phyloP scores from a whole-genome alignment of 2,329 filamentous ascomycete genomes.

The Monilinia fructicola region DNA sequence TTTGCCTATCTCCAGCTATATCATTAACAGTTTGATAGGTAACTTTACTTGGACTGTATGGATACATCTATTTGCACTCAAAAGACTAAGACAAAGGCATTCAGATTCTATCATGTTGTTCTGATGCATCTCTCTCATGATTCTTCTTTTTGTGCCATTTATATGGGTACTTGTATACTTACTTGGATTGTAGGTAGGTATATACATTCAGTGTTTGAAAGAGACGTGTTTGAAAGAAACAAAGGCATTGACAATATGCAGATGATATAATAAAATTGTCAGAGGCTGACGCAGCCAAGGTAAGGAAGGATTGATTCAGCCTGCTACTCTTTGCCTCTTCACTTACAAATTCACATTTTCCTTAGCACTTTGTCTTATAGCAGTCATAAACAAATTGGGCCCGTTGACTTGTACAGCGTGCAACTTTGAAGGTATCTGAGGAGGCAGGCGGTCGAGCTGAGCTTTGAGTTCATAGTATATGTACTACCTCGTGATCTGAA shows the following conservation, averaged over 20 bases:
- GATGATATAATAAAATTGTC: background rate
- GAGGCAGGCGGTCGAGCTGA: background rate
- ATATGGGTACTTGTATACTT: background rate
- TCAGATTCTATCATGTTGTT: no score
- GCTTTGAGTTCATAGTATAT: background rate
- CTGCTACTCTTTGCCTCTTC: background rate
- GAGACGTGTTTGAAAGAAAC: background rate
- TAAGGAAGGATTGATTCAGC: constrained; percentile 1
- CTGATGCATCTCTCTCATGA: no score
- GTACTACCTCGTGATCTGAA: background rate
- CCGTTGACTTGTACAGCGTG: background rate
- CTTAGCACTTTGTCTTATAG: background rate
- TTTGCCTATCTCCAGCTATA: background rate
- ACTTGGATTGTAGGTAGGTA: background rate
- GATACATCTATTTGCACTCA: no score
- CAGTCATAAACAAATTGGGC: background rate
- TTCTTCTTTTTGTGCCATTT: no score
- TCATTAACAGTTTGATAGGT: no score
- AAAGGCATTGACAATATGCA: background rate
- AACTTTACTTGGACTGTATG: no score
- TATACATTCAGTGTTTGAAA: no score
- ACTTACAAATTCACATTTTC: background rate
- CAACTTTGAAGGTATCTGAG: background rate
- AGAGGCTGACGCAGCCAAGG: background rate
- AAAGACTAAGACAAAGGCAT: no score